Percentiles rank a stretch among this genome's conserved stretches.
Evolutionary conservation across 495 filamentous ascomycete genomes (phyloP).

Genomic region (Cercophora samala): DNA sequence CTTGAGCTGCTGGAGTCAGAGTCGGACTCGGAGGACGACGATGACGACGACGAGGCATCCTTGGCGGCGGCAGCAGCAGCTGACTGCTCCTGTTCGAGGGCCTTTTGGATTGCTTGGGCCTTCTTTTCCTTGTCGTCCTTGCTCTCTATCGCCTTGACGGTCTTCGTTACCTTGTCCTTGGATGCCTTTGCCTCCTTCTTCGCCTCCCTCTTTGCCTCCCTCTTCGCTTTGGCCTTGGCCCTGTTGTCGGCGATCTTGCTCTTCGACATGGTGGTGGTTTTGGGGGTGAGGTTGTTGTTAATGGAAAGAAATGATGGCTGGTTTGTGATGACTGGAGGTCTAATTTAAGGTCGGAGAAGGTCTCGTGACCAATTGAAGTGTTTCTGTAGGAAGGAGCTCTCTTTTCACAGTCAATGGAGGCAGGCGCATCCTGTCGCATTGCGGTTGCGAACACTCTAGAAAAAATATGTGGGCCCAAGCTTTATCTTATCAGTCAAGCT

Average conservation of each 20-base stretch:
- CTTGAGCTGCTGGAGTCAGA: neutral
- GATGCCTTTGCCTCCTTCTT: slow-evolving; percentile 12
- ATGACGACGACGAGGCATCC: no score
- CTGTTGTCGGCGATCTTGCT: neutral
- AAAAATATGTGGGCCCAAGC: neutral
- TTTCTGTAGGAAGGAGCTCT: neutral
- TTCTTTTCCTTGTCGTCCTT: no score
- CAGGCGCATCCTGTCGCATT: neutral
- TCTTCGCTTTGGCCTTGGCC: neutral
- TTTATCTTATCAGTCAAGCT: neutral
- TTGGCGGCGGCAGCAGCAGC: no score
- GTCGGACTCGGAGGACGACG: neutral
- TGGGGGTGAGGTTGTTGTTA: neutral
- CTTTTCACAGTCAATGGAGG: neutral
- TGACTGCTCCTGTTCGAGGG: neutral
- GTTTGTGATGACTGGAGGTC: neutral
- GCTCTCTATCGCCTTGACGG: no score
- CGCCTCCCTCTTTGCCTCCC: slow-evolving; percentile 11
- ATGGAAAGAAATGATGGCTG: neutral
- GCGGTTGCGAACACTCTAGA: neutral
- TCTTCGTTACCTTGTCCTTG: no score
- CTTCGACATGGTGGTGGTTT: neutral
- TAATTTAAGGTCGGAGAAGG: neutral
- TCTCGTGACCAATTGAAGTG: neutral
- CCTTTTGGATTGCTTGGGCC: neutral